Evolutionary conservation across 768 basidiomycete genomes (phyloP).

Genomic region (Suillus subaureus): DNA sequence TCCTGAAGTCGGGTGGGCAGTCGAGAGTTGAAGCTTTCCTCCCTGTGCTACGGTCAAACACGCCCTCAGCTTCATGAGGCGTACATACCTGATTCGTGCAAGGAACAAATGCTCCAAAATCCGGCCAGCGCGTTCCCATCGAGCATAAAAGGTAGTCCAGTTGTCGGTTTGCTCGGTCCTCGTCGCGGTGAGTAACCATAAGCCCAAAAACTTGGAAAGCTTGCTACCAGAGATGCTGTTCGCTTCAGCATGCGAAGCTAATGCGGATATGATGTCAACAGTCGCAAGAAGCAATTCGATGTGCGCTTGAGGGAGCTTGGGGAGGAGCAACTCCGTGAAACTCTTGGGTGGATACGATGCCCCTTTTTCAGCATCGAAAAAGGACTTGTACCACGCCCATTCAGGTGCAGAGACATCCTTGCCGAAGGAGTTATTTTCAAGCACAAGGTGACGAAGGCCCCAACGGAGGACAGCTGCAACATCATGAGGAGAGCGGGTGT

Average conservation of each 20-base stretch:
- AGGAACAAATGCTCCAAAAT: slow-evolving; percentile 79
- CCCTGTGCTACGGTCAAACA: slow-evolving; percentile 38
- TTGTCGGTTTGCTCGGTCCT: slow-evolving; percentile 53
- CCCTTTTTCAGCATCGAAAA: slow-evolving; percentile 59
- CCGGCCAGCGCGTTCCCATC: slow-evolving; percentile 76
- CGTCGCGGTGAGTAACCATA: slow-evolving; percentile 66
- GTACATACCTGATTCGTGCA: slow-evolving; percentile 63
- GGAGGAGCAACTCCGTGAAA: slow-evolving; percentile 62
- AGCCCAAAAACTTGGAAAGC: slow-evolving; percentile 68
- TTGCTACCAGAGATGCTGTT: slow-evolving; percentile 81
- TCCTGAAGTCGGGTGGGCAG: slow-evolving; percentile 74
- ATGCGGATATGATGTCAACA: slow-evolving; percentile 64
- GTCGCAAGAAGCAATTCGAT: slow-evolving; percentile 57
- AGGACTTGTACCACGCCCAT: slow-evolving; percentile 70
- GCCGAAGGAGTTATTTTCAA: slow-evolving; percentile 64
- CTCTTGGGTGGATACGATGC: slow-evolving; percentile 63
- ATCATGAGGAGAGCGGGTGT: slow-evolving; percentile 71
- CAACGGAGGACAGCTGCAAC: slow-evolving; percentile 81
- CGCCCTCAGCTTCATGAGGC: not conserved
- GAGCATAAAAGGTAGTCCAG: slow-evolving; percentile 65
- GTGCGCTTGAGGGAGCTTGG: slow-evolving; percentile 61
- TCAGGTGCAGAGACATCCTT: slow-evolving; percentile 45
- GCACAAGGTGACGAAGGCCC: slow-evolving; percentile 73
- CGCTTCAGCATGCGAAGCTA: slow-evolving; percentile 71
- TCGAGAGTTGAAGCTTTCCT: slow-evolving; percentile 54